Conservation (phyloP, 2,329 filamentous ascomycete genomes). For the Beauveria sp. region DNA sequence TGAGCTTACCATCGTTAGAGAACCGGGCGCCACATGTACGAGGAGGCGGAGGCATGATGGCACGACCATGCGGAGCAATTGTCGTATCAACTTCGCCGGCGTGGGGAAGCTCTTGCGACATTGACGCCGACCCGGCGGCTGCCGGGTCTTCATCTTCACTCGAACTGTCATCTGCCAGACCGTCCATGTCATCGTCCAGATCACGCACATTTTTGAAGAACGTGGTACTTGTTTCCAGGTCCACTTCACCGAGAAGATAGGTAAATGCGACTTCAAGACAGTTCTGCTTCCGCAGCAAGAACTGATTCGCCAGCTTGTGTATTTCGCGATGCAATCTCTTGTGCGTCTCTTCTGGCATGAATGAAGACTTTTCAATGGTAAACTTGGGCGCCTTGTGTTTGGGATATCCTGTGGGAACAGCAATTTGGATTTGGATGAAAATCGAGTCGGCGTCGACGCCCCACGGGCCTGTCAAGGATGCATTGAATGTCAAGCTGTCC, state of each 20-base stretch:
- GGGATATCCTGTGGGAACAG: conserved; percentile 53
- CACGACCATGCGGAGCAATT: conserved; percentile 43
- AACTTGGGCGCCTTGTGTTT: conserved; percentile 51
- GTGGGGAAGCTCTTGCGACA: conserved; percentile 54
- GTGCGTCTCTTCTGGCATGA: conserved; percentile 51
- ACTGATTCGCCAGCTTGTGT: conserved; percentile 47
- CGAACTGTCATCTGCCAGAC: conserved; percentile 66
- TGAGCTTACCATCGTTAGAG: conserved; percentile 53
- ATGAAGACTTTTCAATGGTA: conserved; percentile 51
- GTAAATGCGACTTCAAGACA: conserved; percentile 55
- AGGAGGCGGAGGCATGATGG: conserved; percentile 48
- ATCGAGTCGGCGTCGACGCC: conserved; percentile 48
- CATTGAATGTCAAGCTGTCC: conserved; percentile 50
- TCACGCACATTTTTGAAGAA: conserved; percentile 60
- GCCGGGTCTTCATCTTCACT: conserved; percentile 62
- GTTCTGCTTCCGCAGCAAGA: conserved; percentile 50
- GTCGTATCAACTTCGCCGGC: conserved; percentile 47
- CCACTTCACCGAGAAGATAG: conserved; percentile 56
- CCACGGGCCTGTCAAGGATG: conserved; percentile 60
- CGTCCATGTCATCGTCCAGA: conserved; percentile 49
- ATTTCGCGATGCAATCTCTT: conserved; percentile 46
- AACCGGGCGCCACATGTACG: conserved; percentile 54
- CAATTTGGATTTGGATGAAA: conserved; percentile 54
- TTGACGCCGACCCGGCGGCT: conserved; percentile 45
- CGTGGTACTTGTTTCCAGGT: conserved; percentile 51